Evolutionary conservation across 1,139 yeast species (phyloP).

Genomic region (Starmera stellimalicola): DNA sequence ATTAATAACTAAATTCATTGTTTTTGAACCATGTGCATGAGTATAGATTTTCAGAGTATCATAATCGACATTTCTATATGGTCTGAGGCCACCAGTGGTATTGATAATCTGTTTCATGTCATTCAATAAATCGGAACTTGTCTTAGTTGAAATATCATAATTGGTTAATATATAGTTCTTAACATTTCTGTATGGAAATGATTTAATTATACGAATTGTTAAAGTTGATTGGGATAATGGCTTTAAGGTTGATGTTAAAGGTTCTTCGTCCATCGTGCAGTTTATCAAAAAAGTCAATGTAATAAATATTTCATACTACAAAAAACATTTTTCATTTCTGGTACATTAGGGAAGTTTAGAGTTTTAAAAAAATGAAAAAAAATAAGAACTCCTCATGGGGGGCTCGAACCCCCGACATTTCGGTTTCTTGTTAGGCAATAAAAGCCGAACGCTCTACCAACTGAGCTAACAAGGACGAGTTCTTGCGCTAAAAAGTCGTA

Average conservation of each 20-base stretch:
- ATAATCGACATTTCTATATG: conserved; percentile 69
- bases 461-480: conserved; percentile 18
- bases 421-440: conserved; percentile 12
- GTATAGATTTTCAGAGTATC: conserved; percentile 82
- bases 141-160: conserved; percentile 62
- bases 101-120: conserved; percentile 41
- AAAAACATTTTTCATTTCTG: no score
- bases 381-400: conserved; percentile 16
- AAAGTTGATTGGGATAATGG: conserved; percentile 44
- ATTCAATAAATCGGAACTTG: conserved; percentile 54
- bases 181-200: conserved; percentile 88
- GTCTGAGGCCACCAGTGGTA: conserved; percentile 64
- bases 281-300: no score
- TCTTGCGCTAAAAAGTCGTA: conserved; percentile 2
- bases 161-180: conserved; percentile 68
- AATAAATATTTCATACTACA: no score
- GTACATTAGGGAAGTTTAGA: no score
- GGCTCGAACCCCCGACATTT: conserved; percentile 17
- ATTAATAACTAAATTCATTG: conserved; percentile 86
- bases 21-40: conserved; percentile 90
- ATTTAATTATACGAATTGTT: conserved; percentile 80
- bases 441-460: conserved; percentile 17
- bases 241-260: conserved; percentile 26
- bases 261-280: conserved; percentile 23
- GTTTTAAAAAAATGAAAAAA: conserved; percentile 2